These are phyloP conservation scores for Fusarium chuoi DNA, from an alignment of 2,329 filamentous ascomycete species.

Conservation along the genomic window DNA sequence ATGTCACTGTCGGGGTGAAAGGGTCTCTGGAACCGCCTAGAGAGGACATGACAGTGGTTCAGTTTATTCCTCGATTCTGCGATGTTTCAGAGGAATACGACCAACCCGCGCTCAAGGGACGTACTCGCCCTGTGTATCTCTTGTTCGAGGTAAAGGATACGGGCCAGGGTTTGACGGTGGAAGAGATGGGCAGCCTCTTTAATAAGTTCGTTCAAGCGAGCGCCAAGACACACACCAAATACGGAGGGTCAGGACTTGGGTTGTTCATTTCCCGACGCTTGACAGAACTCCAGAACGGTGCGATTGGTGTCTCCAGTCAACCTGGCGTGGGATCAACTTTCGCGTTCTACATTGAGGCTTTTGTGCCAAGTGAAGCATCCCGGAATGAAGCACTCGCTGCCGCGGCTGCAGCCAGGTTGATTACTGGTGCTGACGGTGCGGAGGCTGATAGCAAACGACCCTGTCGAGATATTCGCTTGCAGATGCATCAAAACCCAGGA, in stretches of 20 bases:
- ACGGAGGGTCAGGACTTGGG: slow-evolving; percentile 81
- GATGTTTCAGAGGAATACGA: slow-evolving; percentile 54
- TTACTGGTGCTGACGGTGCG: slow-evolving; percentile 39
- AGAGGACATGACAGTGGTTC: slow-evolving; percentile 59
- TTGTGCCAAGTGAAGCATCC: slow-evolving; percentile 53
- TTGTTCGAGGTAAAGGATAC: slow-evolving; percentile 81
- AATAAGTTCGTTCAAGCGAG: slow-evolving; percentile 83
- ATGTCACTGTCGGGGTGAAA: slow-evolving; percentile 61
- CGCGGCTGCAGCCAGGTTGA: slow-evolving; percentile 48
- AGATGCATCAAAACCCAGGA: slow-evolving; percentile 41
- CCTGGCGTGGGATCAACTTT: slow-evolving; percentile 78
- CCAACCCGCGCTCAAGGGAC: slow-evolving; percentile 46
- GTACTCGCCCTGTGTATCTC: slow-evolving; percentile 67
- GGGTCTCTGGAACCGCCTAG: slow-evolving; percentile 54
- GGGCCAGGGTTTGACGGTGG: slow-evolving; percentile 75
- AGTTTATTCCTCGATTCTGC: slow-evolving; percentile 69
- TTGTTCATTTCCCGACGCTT: slow-evolving; percentile 82
- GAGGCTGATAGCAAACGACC: slow-evolving; percentile 34
- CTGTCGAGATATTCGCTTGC: slow-evolving; percentile 37
- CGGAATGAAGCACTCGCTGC: slow-evolving; percentile 54
- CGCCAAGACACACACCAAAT: slow-evolving; percentile 79
- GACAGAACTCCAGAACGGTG: slow-evolving; percentile 83
- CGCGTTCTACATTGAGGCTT: slow-evolving; percentile 76
- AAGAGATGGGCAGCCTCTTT: slow-evolving; percentile 80
- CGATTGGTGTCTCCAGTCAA: slow-evolving; percentile 78